Evolutionary conservation across 495 filamentous ascomycete genomes (phyloP).

Genomic region (Neurospora sp.): DNA sequence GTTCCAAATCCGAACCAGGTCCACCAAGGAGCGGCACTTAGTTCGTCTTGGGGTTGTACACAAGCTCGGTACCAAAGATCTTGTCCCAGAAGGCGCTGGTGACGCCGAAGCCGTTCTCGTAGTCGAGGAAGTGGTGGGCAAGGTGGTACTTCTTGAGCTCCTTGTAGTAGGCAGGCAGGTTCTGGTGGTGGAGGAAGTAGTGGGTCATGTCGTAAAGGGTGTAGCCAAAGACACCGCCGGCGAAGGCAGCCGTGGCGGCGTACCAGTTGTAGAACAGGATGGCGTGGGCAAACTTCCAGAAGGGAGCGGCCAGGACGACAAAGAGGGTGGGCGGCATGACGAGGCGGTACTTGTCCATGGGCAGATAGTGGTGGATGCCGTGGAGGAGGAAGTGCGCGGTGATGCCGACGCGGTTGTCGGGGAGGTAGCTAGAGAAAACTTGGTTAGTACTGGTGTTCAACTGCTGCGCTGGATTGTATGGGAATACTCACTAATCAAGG

Average conservation of each 20-base stretch:
- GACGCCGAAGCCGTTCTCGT: constrained; percentile 95
- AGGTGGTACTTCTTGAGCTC: constrained; percentile 94
- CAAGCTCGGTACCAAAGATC: constrained; percentile 81
- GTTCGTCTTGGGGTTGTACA: constrained; percentile 44
- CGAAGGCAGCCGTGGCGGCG: constrained; percentile 65
- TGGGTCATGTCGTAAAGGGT: constrained; percentile 95
- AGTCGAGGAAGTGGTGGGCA: constrained; percentile 93
- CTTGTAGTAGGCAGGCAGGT: constrained; percentile 78
- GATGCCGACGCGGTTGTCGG: constrained; percentile 82
- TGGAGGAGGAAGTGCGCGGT: constrained; percentile 91
- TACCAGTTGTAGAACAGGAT: constrained; percentile 83
- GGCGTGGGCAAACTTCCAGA: constrained; percentile 84
- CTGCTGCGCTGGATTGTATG: background rate
- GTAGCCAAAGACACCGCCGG: constrained; percentile 91
- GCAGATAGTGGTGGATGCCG: constrained; percentile 95
- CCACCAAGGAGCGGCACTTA: constrained; percentile 19
- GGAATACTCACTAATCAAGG: constrained; percentile 63
- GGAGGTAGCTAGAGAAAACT: constrained; percentile 54
- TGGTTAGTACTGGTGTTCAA: constrained; percentile 9
- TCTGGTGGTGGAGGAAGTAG: constrained; percentile 98
- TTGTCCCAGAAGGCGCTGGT: constrained; percentile 97
- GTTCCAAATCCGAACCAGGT: background rate
- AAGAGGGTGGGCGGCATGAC: constrained; percentile 97
- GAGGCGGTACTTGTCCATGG: constrained; percentile 93
- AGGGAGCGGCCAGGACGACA: constrained; percentile 70